Conservation (phyloP, 2,329 filamentous ascomycete species). For the Macrophomina phaseolina region DNA sequence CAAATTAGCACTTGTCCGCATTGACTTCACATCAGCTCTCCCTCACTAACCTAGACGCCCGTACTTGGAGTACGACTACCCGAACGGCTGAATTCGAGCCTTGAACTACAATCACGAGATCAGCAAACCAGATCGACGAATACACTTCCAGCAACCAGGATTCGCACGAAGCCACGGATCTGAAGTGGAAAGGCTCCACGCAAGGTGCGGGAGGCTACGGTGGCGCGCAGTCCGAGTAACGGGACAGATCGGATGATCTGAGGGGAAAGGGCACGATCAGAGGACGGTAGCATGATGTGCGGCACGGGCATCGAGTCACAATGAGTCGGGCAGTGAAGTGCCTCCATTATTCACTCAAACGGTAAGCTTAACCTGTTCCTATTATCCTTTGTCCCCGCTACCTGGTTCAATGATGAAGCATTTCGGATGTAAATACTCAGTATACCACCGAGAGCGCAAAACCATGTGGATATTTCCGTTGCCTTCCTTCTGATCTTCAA, state of each 20-base stretch:
- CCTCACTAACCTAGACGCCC: background rate
- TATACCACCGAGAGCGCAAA: slow-evolving; percentile 91
- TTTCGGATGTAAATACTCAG: slow-evolving; percentile 93
- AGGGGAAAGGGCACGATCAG: slow-evolving; percentile 6
- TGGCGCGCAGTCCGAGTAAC: slow-evolving; percentile 2
- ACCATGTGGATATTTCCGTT: slow-evolving; percentile 98
- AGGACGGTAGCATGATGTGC: slow-evolving; percentile 3
- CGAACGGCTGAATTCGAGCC: background rate
- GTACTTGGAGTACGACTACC: background rate
- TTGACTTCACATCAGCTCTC: background rate
- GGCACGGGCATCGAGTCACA: slow-evolving; percentile 2
- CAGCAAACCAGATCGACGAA: background rate
- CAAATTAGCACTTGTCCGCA: background rate
- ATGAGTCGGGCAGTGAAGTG: slow-evolving; percentile 17
- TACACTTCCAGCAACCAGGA: background rate
- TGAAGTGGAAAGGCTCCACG: background rate
- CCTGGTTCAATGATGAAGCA: slow-evolving; percentile 77
- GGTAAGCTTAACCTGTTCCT: slow-evolving; percentile 22
- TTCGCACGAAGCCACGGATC: background rate
- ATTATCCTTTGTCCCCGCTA: background rate
- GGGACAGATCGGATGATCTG: background rate
- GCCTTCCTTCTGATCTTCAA: slow-evolving; percentile 95
- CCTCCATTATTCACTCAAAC: background rate
- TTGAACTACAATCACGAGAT: background rate
- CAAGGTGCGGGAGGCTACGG: background rate